phyloP scores from a whole-genome alignment of 2,329 filamentous ascomycete genomes.

The Xylariaceae sp. region DNA sequence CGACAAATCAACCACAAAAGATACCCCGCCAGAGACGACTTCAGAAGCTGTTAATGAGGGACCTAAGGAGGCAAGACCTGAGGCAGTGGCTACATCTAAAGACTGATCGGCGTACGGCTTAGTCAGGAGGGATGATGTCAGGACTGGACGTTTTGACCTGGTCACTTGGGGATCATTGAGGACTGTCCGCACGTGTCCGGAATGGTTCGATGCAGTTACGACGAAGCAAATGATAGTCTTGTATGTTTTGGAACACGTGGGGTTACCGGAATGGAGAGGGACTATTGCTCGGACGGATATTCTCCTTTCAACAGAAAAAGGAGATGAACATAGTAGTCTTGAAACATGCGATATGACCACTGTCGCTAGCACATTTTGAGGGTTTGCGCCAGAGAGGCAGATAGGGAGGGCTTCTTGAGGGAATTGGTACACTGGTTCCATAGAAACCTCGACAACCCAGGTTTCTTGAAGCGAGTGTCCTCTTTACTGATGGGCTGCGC shows the following conservation, averaged over 20 bases:
- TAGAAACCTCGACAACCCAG: slow-evolving; percentile 17
- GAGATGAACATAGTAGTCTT: slow-evolving; percentile 16
- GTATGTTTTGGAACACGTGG: slow-evolving; percentile 29
- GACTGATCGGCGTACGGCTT: slow-evolving; percentile 25
- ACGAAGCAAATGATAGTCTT: slow-evolving; percentile 29
- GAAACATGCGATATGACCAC: slow-evolving; percentile 23
- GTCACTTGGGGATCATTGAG: slow-evolving; percentile 19
- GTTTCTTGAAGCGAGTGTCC: slow-evolving; percentile 11
- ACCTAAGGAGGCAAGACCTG: slow-evolving; percentile 29
- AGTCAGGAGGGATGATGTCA: slow-evolving; percentile 20
- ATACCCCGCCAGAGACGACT: slow-evolving; percentile 26
- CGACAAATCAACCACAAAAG: slow-evolving; percentile 30
- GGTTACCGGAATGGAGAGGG: slow-evolving; percentile 19
- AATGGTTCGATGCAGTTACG: slow-evolving; percentile 29
- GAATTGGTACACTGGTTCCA: slow-evolving; percentile 11
- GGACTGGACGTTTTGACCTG: slow-evolving; percentile 10
- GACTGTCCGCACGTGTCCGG: slow-evolving; percentile 19
- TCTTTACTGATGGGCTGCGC: slow-evolving; percentile 16
- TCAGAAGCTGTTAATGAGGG: slow-evolving; percentile 32
- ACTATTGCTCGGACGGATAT: slow-evolving; percentile 9
- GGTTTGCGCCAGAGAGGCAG: slow-evolving; percentile 1
- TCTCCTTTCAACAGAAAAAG: slow-evolving; percentile 2
- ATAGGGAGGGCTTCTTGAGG: slow-evolving; percentile 5
- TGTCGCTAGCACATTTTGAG: slow-evolving; percentile 5
- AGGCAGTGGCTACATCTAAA: slow-evolving; percentile 28